Conservation (phyloP, 2,329 filamentous ascomycete species). For the Xylariaceae sp. region DNA sequence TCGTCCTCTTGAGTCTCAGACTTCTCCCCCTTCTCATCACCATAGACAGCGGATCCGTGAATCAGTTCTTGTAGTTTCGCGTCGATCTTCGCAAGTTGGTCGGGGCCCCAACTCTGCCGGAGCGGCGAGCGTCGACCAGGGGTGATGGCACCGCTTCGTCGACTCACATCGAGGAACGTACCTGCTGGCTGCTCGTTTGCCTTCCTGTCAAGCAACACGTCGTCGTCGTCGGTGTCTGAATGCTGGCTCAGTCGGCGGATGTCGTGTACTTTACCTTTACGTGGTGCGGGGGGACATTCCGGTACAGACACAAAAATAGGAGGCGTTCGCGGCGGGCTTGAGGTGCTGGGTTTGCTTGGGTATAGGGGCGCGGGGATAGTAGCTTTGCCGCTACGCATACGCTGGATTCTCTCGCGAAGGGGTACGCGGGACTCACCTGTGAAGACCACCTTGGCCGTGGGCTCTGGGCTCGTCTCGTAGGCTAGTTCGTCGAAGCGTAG, state of each 20-base stretch:
- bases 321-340: slow-evolving; percentile 1
- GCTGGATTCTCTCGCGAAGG: slow-evolving; percentile 24
- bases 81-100: slow-evolving; percentile 12
- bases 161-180: not conserved
- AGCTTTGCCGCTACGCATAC: slow-evolving; percentile 10
- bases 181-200: not conserved
- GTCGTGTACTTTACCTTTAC: not conserved
- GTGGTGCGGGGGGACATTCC: slow-evolving; percentile 15
- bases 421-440: slow-evolving; percentile 33
- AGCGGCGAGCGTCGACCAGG: slow-evolving; percentile 14
- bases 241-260: not conserved
- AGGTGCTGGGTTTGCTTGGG: not conserved
- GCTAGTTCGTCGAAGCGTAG: too few relatives aligned
- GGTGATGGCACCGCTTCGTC: not conserved
- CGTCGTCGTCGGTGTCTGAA: not conserved
- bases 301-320: not conserved
- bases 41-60: not conserved
- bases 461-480: too few relatives aligned
- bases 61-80: not conserved
- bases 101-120: slow-evolving; percentile 18
- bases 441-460: slow-evolving; percentile 2
- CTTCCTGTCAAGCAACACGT: slow-evolving; percentile 12
- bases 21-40: not conserved
- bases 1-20: too few relatives aligned
- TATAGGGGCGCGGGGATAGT: not conserved